Base-by-base conservation (phyloP, 2,329 filamentous ascomycete genomes). In the Tolypocladium album region DNA sequence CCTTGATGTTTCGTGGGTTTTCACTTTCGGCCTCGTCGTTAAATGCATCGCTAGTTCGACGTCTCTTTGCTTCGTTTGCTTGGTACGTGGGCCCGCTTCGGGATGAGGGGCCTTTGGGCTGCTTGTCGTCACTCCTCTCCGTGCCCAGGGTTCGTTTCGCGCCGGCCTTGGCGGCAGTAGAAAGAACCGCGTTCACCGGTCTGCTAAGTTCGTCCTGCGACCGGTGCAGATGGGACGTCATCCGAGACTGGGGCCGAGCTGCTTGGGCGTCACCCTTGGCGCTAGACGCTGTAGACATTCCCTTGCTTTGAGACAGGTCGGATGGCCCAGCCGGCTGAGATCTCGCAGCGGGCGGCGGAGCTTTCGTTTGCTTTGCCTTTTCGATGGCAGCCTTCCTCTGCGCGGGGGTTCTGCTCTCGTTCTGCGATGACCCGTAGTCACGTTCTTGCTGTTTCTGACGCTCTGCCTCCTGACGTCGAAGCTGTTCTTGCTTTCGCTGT, bases 111-210 rank as follows among this genome's bases (percentile, higher is more conserved):
- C 70, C 70, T 53, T 82, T 80, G 22, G 80, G 74, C 58, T 77
- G 77, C 24, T 77, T 73, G 42, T 77, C 75, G 43, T 86, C 82
- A 22, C 86, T 83, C 43, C 81, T 81, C 43, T 89, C 83, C 58
- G 82, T 77, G n/a, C 87, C 86, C 58, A 92, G 78, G 13, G 85
- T 81, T 63, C 92, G 83, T 77, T 97, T 97, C 2, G 85, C 78
- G 13, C 65, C 68, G 57, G 89, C 86, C 67, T 92, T 92, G 39
- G 69, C 62, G 11, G 68, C 65, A 52, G 85, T 82, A 47, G 88
- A 87, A 58, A 87, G 75, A 24, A 77, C 69, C 15, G 86, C 78
- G 64, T 84, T 87, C 45, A 86, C 82, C 9, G 84, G 79, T 55
- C 88, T 84, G 60, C 78, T 76, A 24, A 76, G 69, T 58, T 90